phyloP scores from a whole-genome alignment of 768 basidiomycete genomes.

The Pleurotus tuber-regium region DNA sequence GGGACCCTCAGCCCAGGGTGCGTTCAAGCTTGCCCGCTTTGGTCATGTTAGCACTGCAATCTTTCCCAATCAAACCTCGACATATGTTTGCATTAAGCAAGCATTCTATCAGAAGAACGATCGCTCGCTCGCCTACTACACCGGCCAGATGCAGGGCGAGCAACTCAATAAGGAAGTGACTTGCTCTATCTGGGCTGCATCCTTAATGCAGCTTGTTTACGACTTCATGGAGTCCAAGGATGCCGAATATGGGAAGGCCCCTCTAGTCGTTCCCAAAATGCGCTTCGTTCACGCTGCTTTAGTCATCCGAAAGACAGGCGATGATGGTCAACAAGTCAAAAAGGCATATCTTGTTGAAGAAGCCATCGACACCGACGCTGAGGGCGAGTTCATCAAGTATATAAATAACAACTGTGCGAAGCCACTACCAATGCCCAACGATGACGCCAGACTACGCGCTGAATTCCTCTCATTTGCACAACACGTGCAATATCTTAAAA shows the following conservation, averaged over 20 bases:
- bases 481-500: neutral
- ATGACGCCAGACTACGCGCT: neutral
- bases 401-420: neutral
- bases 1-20: neutral
- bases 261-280: conserved; percentile 16
- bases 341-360: neutral
- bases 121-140: conserved; percentile 6
- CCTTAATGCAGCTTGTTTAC: conserved; percentile 18
- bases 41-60: neutral
- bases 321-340: no score
- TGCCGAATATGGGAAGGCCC: no score
- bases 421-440: neutral
- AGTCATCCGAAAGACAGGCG: conserved; percentile 5
- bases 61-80: neutral
- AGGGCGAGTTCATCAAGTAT: neutral
- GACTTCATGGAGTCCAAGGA: conserved; percentile 11
- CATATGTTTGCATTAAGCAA: conserved; percentile 15
- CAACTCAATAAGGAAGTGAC: conserved; percentile 18
- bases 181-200: conserved; percentile 21
- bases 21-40: conserved; percentile 6
- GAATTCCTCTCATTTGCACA: neutral
- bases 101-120: conserved; percentile 10
- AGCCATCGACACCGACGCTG: neutral
- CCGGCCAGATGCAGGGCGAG: conserved; percentile 13
- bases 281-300: conserved; percentile 16